phyloP scores from a whole-genome alignment of 225 moss, liverwort and hornwort species.

The Ulota crispa region DNA sequence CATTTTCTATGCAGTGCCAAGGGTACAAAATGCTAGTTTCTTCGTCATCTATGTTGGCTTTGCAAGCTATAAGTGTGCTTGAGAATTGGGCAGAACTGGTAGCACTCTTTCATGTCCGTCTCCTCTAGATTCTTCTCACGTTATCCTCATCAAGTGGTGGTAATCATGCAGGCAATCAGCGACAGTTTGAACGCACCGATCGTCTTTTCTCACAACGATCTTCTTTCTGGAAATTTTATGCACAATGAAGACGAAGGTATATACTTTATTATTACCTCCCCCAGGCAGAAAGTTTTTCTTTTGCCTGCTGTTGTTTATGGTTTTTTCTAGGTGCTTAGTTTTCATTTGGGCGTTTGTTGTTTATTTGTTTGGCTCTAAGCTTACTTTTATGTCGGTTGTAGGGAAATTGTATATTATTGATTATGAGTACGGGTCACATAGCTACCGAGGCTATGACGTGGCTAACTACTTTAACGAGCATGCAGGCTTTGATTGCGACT shows the following conservation, averaged over 20 bases:
- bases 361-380: not conserved
- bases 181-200: constrained; percentile 58
- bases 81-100: not conserved
- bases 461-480: constrained; percentile 95
- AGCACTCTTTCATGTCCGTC: not conserved
- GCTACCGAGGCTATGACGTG: constrained; percentile 88
- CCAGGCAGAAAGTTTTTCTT: not conserved
- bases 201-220: constrained; percentile 91
- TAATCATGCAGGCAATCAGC: constrained; percentile 54
- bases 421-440: constrained; percentile 81
- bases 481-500: constrained; percentile 94
- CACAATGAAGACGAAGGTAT: constrained; percentile 68
- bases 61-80: not conserved
- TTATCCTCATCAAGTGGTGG: constrained; percentile 11
- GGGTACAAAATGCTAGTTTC: not conserved
- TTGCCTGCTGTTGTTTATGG: not conserved
- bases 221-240: constrained; percentile 98
- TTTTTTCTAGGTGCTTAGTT: not conserved
- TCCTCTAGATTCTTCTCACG: not conserved
- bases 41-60: not conserved
- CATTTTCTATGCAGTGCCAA: not conserved
- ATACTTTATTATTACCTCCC: not conserved
- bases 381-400: constrained; percentile 31
- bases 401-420: constrained; percentile 72
- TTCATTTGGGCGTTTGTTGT: not conserved